These are phyloP conservation scores for Cladosporium colombiae DNA, from an alignment of 2,329 filamentous ascomycete genomes.

Conservation along the genomic window DNA sequence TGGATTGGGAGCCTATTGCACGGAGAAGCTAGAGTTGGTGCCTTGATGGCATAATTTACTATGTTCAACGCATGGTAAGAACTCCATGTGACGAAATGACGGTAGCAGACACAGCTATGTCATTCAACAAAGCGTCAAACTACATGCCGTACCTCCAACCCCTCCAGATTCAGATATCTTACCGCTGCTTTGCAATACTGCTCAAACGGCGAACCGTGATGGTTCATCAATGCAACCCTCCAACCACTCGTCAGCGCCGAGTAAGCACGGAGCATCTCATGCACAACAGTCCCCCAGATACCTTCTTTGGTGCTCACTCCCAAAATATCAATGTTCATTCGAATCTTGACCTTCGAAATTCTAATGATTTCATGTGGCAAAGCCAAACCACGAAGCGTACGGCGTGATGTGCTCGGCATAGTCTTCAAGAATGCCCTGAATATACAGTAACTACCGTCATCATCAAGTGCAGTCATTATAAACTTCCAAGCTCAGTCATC, in stretches of 20 bases:
- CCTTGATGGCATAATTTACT: neutral
- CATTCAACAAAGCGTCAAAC: neutral
- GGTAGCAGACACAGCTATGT: neutral
- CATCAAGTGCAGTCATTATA: neutral
- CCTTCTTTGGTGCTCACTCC: neutral
- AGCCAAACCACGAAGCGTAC: neutral
- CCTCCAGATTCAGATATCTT: neutral
- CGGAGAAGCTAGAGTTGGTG: neutral
- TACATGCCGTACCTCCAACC: neutral
- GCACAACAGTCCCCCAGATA: constrained; percentile 23
- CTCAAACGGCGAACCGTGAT: neutral
- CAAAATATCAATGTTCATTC: neutral
- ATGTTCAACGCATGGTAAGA: neutral
- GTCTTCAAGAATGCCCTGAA: too few species aligned
- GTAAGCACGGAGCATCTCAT: constrained; percentile 27
- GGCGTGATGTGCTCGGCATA: neutral
- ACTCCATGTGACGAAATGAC: neutral
- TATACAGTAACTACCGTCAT: too few species aligned
- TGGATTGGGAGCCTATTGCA: neutral
- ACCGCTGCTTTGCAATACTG: neutral
- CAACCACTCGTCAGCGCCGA: constrained; percentile 19
- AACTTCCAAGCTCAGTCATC: neutral
- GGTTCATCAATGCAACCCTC: neutral
- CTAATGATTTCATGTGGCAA: neutral
- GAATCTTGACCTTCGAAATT: constrained; percentile 1